Base-by-base conservation (phyloP, 345 rosid species). In the Capsella bursapastoris region DNA sequence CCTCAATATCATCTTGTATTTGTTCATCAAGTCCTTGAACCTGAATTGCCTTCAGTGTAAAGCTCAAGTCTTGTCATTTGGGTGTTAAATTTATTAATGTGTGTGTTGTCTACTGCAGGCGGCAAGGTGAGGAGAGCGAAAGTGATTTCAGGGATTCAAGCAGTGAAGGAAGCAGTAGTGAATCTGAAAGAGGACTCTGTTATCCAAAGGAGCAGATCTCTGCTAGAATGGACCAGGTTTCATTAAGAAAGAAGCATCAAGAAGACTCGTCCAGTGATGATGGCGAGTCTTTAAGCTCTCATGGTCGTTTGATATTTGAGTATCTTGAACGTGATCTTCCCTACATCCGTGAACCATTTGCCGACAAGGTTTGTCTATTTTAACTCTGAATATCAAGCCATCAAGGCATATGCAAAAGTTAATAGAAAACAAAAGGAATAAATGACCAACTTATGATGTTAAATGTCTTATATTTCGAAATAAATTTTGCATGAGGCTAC, bases 341-440 rank as follows among this genome's bases (percentile, higher is more conserved):
- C 1, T 89, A 90, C 69, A 82, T 88, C 75, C 93, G 97, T 35
- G 89, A 92, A 72, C 99, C 99, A 41, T 82, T 95, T 65, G 87
- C 99, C 61, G 92, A 92, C 83, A 90, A 95, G 96, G 99, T 79
- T 71, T 84, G 83, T 73, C 55, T 40, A 8, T 57, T 59, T 44
- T 58, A 32, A 11, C 64, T 45, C 56, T 32, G 4, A 28, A 9
- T 57, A 37, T 74, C 16, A 48, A 57, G 48, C 27, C 22, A 49
- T 4, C 52, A 45, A 74, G 14, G 34, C 62, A 56, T 57, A 50
- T 38, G 52, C 14, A 38, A 22, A 41, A 43, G 12, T 52, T 41
- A 63, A 10, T 18, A 52, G 16, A 41, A 43, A 18, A 55, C 56
- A 18, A 12, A 63, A 18, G 38, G 47, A 18, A 52, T 63, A 1